phyloP scores from a whole-genome alignment of 2,329 filamentous ascomycete genomes.

The Tolypocladium guangdongense region DNA sequence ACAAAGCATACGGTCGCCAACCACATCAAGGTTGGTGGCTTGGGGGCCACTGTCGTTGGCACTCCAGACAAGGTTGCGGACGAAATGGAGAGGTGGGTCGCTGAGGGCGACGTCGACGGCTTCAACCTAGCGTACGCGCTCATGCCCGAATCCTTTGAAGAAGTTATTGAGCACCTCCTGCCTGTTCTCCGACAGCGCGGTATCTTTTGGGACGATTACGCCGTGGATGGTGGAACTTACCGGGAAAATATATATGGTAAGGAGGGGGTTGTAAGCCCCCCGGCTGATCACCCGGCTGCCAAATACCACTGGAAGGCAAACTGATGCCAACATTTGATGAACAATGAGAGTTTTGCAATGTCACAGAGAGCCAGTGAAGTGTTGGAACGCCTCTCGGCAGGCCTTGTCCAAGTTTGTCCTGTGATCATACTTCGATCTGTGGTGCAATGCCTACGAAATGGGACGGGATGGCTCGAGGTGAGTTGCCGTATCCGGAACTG shows the following conservation, averaged over 20 bases:
- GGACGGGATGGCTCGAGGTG: too few relatives aligned
- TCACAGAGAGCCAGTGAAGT: too few relatives aligned
- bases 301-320: constrained; percentile 25
- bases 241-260: constrained; percentile 30
- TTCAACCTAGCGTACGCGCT: constrained; percentile 25
- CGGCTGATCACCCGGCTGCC: constrained; percentile 26
- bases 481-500: too few relatives aligned
- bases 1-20: constrained; percentile 23
- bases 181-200: constrained; percentile 50
- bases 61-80: constrained; percentile 19
- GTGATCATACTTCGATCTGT: too few relatives aligned
- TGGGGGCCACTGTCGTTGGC: constrained; percentile 18
- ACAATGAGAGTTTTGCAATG: too few relatives aligned
- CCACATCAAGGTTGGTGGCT: constrained; percentile 20
- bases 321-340: background rate
- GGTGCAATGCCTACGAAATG: too few relatives aligned
- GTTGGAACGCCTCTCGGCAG: too few relatives aligned
- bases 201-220: constrained; percentile 41
- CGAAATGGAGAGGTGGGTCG: constrained; percentile 22
- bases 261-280: constrained; percentile 21
- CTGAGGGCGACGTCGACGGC: constrained; percentile 52
- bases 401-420: too few relatives aligned
- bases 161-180: constrained; percentile 52
- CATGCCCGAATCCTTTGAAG: constrained; percentile 51
- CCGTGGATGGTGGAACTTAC: constrained; percentile 29